These are phyloP conservation scores for Hyaloraphidium curvatum DNA, from an alignment of 192 early-diverging fungal genomes.

Conservation along the genomic window DNA sequence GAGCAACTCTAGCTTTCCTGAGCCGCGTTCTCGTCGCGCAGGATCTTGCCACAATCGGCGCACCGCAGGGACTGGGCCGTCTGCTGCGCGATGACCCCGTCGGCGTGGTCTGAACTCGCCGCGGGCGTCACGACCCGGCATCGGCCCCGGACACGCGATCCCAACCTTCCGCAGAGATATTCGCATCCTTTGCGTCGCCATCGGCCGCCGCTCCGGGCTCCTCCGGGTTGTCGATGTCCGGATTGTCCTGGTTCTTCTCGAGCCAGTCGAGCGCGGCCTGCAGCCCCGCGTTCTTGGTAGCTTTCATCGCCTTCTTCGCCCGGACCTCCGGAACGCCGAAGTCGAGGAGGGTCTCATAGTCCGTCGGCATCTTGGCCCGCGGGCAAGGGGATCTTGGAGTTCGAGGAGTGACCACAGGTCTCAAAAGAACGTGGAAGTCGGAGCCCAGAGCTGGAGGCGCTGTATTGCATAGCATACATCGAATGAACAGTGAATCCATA, in stretches of 20 bases:
- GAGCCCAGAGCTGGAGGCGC: no score
- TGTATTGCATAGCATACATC: no score
- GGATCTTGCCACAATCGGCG: constrained; percentile 62
- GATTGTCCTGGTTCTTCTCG: constrained; percentile 47
- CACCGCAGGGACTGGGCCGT: constrained; percentile 62
- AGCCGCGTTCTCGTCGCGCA: constrained; percentile 39
- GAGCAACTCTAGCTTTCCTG: no score
- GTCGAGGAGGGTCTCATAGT: background rate
- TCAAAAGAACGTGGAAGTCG: no score
- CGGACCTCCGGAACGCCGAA: background rate
- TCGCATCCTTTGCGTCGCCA: constrained; percentile 13
- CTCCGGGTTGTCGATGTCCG: constrained; percentile 33
- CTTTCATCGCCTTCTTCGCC: constrained; percentile 35
- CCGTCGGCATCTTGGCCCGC: no score
- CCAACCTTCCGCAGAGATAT: background rate
- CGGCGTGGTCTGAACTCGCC: constrained; percentile 6
- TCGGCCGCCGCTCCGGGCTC: constrained; percentile 18
- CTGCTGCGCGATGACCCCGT: constrained; percentile 49
- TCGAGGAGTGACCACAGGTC: no score
- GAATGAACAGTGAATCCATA: no score
- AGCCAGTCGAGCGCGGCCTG: constrained; percentile 81
- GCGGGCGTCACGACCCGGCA: background rate
- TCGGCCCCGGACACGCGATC: constrained; percentile 12
- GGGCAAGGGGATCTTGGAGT: no score
- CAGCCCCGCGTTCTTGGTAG: constrained; percentile 51